phyloP scores from a whole-genome alignment of 768 basidiomycete genomes.

The Hygrocybe punicea region DNA sequence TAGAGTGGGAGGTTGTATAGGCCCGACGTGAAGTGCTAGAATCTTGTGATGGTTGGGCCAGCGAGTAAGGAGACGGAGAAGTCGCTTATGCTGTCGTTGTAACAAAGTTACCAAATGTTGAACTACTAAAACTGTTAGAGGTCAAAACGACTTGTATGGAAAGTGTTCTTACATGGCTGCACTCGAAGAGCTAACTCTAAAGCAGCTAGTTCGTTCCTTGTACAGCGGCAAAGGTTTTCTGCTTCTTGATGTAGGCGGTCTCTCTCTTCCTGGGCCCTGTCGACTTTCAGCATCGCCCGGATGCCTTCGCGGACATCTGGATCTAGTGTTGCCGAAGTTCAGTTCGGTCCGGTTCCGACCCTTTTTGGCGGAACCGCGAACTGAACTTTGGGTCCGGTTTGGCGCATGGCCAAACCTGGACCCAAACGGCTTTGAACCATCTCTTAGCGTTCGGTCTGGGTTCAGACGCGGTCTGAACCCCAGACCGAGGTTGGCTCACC shows the following conservation, averaged over 20 bases:
- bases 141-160: not conserved
- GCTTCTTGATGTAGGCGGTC: constrained; percentile 24
- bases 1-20: not conserved
- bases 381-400: no score
- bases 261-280: constrained; percentile 32
- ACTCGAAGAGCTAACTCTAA: constrained; percentile 21
- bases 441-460: no score
- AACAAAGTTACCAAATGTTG: constrained; percentile 6
- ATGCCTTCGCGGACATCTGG: constrained; percentile 16
- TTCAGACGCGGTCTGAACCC: no score
- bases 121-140: not conserved
- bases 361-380: no score
- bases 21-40: not conserved
- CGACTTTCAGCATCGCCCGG: constrained; percentile 21
- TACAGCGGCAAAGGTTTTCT: constrained; percentile 38
- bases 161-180: constrained; percentile 18
- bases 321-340: no score
- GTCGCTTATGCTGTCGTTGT: constrained; percentile 8
- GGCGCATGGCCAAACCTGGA: no score
- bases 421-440: no score
- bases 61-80: constrained; percentile 1
- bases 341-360: no score
- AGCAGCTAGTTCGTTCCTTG: constrained; percentile 24
- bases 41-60: constrained; percentile 18
- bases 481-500: no score